phyloP scores from a whole-genome alignment of 1,284 basidiomycete species.

The Rugosomyces carneus region DNA sequence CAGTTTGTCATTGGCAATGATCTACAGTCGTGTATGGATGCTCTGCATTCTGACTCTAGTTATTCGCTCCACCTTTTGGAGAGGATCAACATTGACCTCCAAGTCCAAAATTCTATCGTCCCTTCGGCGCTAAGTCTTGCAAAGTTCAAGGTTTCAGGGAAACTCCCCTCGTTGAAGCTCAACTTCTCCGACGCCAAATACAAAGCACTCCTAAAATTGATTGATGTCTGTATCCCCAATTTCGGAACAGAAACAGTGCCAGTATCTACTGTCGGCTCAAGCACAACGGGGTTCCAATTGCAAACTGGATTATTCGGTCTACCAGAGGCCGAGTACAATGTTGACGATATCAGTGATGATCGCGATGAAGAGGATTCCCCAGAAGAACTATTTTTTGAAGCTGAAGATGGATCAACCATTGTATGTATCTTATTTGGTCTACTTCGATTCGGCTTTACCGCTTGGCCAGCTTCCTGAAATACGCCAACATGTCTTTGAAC shows the following conservation, averaged over 20 bases:
- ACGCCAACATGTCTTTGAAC: slow-evolving; percentile 83
- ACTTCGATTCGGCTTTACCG: not conserved
- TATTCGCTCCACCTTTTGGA: slow-evolving; percentile 87
- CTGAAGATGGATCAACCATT: slow-evolving; percentile 56
- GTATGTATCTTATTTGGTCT: slow-evolving; percentile 32
- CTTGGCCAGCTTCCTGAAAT: slow-evolving; percentile 36
- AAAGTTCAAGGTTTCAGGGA: slow-evolving; percentile 89
- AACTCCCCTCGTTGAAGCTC: slow-evolving; percentile 82
- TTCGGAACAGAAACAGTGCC: slow-evolving; percentile 48
- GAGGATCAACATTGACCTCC: slow-evolving; percentile 87
- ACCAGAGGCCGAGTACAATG: slow-evolving; percentile 55
- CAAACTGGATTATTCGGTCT: slow-evolving; percentile 50
- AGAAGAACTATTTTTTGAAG: slow-evolving; percentile 60
- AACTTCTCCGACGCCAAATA: slow-evolving; percentile 98
- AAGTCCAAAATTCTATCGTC: slow-evolving; percentile 92
- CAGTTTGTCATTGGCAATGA: slow-evolving; percentile 91
- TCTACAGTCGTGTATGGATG: slow-evolving; percentile 76
- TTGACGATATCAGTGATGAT: slow-evolving; percentile 61
- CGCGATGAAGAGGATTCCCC: slow-evolving; percentile 26
- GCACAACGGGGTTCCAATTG: slow-evolving; percentile 41
- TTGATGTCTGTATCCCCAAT: slow-evolving; percentile 88
- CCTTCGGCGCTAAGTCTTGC: slow-evolving; percentile 82
- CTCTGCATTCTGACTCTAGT: slow-evolving; percentile 53
- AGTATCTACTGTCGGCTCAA: slow-evolving; percentile 20
- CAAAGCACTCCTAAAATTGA: slow-evolving; percentile 87